Evolutionary conservation across 768 basidiomycete species (phyloP).

Genomic region (Gautieria morchelliformis): DNA sequence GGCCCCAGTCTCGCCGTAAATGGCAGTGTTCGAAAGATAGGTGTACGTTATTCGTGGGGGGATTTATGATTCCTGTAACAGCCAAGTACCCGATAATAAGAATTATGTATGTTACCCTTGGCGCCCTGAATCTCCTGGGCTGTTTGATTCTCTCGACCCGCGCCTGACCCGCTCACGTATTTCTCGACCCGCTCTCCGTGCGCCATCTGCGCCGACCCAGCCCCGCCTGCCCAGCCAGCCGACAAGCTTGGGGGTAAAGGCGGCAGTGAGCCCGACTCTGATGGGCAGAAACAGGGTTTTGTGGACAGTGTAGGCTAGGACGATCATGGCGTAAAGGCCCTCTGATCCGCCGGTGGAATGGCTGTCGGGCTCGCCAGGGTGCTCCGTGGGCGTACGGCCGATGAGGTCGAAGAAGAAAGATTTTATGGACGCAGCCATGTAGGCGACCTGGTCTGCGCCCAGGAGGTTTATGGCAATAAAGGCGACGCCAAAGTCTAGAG

Average conservation of each 20-base stretch:
- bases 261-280: conserved; percentile 80
- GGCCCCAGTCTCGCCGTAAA: conserved; percentile 8
- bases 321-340: conserved; percentile 84
- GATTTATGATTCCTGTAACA: background rate
- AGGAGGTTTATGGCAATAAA: conserved; percentile 79
- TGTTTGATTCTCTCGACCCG: conserved; percentile 1
- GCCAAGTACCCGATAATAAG: background rate
- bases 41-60: background rate
- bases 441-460: conserved; percentile 84
- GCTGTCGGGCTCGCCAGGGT: conserved; percentile 32
- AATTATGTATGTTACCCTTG: background rate
- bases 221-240: conserved; percentile 72
- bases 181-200: conserved; percentile 48
- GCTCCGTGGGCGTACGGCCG: conserved; percentile 45
- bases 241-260: conserved; percentile 78
- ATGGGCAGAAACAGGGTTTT: conserved; percentile 89
- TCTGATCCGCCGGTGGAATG: conserved; percentile 39
- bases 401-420: conserved; percentile 35
- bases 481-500: conserved; percentile 75
- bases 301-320: conserved; percentile 91
- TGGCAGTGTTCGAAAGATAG: background rate
- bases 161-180: conserved; percentile 23
- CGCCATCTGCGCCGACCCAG: conserved; percentile 71
- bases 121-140: background rate
- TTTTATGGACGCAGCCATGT: conserved; percentile 50